Evolutionary conservation across 2,329 filamentous ascomycete species (phyloP).

Genomic region (Bipolaris cookei): DNA sequence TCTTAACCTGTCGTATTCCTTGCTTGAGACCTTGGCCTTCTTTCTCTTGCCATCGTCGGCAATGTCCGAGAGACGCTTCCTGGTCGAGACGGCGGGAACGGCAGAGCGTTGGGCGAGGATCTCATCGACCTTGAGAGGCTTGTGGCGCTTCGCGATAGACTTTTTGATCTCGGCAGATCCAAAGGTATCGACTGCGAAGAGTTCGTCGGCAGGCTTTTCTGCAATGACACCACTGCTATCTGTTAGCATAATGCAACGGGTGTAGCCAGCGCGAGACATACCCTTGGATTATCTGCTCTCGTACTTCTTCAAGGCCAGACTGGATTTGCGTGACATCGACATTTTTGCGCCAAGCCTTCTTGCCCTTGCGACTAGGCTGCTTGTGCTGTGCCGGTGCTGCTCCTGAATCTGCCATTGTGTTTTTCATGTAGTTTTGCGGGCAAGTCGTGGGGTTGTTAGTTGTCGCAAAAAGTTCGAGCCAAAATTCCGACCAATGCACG

Average conservation of each 20-base stretch:
- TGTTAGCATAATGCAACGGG: constrained; percentile 18
- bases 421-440: constrained; percentile 4
- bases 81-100: constrained; percentile 76
- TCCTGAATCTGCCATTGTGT: constrained; percentile 31
- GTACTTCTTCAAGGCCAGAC: constrained; percentile 79
- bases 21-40: constrained; percentile 81
- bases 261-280: constrained; percentile 51
- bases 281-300: constrained; percentile 91
- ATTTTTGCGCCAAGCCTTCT: constrained; percentile 99
- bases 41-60: constrained; percentile 72
- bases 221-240: constrained; percentile 75
- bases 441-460: constrained; percentile 18
- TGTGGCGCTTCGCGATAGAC: constrained; percentile 70
- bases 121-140: constrained; percentile 86
- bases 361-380: constrained; percentile 93
- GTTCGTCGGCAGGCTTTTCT: constrained; percentile 80
- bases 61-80: constrained; percentile 79
- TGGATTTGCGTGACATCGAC: constrained; percentile 90
- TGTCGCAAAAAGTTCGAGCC: constrained; percentile 24
- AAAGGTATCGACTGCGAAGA: constrained; percentile 81
- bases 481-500: constrained; percentile 20
- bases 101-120: constrained; percentile 86
- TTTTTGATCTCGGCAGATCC: constrained; percentile 73
- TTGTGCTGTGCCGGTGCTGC: constrained; percentile 78
- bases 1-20: constrained; percentile 79